phyloP scores from a whole-genome alignment of 2,329 filamentous ascomycete genomes.

The Chrysoporthe austroafricana region DNA sequence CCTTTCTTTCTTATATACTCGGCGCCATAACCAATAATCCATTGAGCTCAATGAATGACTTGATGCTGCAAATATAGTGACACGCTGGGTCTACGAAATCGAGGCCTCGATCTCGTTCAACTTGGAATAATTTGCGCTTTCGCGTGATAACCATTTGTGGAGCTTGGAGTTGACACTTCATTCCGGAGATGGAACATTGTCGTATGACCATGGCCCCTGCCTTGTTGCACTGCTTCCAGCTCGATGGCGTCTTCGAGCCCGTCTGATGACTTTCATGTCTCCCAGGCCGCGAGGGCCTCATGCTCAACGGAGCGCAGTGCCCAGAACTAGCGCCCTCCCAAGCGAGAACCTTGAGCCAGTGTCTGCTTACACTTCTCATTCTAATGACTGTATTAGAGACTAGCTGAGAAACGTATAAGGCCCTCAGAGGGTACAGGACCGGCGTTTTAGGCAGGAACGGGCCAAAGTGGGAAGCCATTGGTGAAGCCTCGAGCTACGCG shows the following conservation, averaged over 20 bases:
- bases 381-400: too few relatives aligned
- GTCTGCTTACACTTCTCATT: too few relatives aligned
- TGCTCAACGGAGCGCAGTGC: too few relatives aligned
- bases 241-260: too few relatives aligned
- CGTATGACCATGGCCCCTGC: not conserved
- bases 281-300: too few relatives aligned
- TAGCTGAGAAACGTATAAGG: too few relatives aligned
- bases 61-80: not conserved
- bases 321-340: too few relatives aligned
- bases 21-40: conserved; percentile 1
- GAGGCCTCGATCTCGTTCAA: not conserved
- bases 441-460: too few relatives aligned
- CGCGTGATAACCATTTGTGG: not conserved
- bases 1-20: conserved; percentile 3
- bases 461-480: too few relatives aligned
- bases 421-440: too few relatives aligned
- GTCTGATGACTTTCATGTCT: too few relatives aligned
- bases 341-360: too few relatives aligned
- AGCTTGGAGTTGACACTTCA: not conserved
- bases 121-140: not conserved
- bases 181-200: not conserved
- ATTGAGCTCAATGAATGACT: conserved; percentile 19
- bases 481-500: not conserved
- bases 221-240: not conserved
- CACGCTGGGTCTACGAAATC: not conserved